Percentiles rank a stretch among this genome's conserved stretches.
phyloP scores from a whole-genome alignment of 2,329 filamentous ascomycete genomes.

The Sarocladium brachiariae region DNA sequence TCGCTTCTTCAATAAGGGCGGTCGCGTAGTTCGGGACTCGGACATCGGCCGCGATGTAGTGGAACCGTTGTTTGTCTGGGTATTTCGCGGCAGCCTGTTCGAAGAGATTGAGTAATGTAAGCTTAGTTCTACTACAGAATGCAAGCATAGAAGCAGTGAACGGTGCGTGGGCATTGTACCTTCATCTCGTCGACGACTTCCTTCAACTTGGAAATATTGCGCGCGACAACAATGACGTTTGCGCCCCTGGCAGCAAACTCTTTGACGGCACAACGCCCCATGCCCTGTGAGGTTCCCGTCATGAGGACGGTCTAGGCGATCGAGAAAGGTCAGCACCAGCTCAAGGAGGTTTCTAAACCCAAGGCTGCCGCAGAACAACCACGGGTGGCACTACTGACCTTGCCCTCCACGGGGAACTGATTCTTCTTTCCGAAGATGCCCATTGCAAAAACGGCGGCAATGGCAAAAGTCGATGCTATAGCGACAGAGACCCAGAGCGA shows the following conservation, averaged over 20 bases:
- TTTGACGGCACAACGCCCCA: slow-evolving; percentile 71
- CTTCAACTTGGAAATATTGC: slow-evolving; percentile 68
- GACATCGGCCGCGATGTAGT: slow-evolving; percentile 78
- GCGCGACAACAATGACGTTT: slow-evolving; percentile 77
- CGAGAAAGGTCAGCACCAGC: background rate
- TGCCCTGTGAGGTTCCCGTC: slow-evolving; percentile 87
- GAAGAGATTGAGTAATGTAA: slow-evolving; percentile 8
- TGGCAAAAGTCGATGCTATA: slow-evolving; percentile 10
- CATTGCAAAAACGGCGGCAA: slow-evolving; percentile 45
- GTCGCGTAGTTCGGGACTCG: slow-evolving; percentile 62
- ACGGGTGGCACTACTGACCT: too few relatives aligned
- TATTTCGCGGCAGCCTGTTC: slow-evolving; percentile 58
- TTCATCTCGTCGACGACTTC: slow-evolving; percentile 59
- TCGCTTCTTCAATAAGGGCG: slow-evolving; percentile 64
- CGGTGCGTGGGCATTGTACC: slow-evolving; percentile 41
- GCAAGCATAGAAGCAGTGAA: too few relatives aligned
- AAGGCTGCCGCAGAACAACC: too few relatives aligned
- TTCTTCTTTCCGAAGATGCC: slow-evolving; percentile 58
- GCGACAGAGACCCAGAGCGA: background rate
- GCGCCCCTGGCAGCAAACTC: slow-evolving; percentile 78
- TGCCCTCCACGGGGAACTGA: slow-evolving; percentile 77
- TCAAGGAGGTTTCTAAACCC: background rate
- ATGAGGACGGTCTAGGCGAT: slow-evolving; percentile 72
- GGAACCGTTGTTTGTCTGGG: slow-evolving; percentile 66
- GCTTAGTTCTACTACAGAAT: too few relatives aligned